Evolutionary conservation across 495 filamentous ascomycete species (phyloP).

Genomic region (Daldinia childiae): DNA sequence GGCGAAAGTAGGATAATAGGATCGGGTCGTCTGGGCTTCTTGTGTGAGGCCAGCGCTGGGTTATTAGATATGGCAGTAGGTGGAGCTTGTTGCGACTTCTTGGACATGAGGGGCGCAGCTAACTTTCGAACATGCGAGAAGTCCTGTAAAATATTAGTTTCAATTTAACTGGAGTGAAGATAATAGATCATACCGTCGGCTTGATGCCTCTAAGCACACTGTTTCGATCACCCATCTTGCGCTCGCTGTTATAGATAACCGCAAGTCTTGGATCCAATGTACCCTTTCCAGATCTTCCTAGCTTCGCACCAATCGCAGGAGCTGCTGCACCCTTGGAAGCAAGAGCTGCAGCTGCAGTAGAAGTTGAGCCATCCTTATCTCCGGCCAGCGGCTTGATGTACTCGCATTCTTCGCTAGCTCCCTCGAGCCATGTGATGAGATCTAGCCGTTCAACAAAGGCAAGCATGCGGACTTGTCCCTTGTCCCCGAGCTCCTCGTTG

Average conservation of each 20-base stretch:
- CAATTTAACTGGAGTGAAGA: not conserved
- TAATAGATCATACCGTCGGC: conserved; percentile 72
- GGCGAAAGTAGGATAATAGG: conserved; percentile 98
- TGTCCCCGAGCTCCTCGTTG: conserved; percentile 77
- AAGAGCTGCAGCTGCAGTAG: conserved; percentile 55
- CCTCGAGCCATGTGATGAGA: conserved; percentile 90
- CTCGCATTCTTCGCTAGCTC: conserved; percentile 86
- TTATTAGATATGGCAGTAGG: conserved; percentile 49
- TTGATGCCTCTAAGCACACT: conserved; percentile 87
- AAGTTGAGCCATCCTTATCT: conserved; percentile 61
- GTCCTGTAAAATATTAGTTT: conserved; percentile 67
- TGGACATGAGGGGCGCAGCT: conserved; percentile 79
- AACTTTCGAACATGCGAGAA: conserved; percentile 94
- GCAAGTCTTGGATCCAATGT: conserved; percentile 80
- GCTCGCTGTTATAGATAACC: conserved; percentile 89
- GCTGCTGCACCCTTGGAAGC: conserved; percentile 63
- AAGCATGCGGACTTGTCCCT: conserved; percentile 77
- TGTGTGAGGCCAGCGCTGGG: conserved; percentile 55
- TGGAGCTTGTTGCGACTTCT: conserved; percentile 56
- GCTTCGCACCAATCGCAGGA: conserved; percentile 52
- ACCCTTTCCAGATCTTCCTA: conserved; percentile 63
- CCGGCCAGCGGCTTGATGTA: conserved; percentile 85
- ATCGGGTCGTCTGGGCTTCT: conserved; percentile 73
- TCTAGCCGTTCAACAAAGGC: conserved; percentile 91
- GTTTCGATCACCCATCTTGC: conserved; percentile 92